phyloP scores from a whole-genome alignment of 805 yeast genomes.

The Peterozyma xylosa region DNA sequence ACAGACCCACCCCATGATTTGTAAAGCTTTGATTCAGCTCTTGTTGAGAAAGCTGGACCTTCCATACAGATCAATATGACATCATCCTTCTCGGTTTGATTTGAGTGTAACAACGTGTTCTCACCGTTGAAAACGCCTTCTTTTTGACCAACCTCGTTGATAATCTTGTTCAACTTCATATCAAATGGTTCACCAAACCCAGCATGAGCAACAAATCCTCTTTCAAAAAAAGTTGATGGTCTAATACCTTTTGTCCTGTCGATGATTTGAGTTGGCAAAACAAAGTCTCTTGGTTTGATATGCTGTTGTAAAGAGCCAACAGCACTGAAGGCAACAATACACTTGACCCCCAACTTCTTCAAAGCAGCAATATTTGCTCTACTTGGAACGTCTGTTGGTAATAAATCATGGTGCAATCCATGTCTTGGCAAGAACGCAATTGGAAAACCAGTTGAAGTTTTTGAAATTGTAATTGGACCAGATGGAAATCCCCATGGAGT shows the following conservation, averaged over 20 bases:
- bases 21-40: conserved; percentile 92
- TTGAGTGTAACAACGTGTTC: conserved; percentile 58
- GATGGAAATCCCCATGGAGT: conserved; percentile 99
- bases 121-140: conserved; percentile 47
- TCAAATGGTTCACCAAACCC: conserved; percentile 98
- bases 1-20: conserved; percentile 87
- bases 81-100: conserved; percentile 61
- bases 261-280: conserved; percentile 91
- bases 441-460: conserved; percentile 66
- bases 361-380: conserved; percentile 95
- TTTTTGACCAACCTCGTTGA: conserved; percentile 41
- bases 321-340: conserved; percentile 87
- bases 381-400: conserved; percentile 89
- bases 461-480: conserved; percentile 86
- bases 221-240: conserved; percentile 80
- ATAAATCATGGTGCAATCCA: conserved; percentile 80
- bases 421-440: conserved; percentile 95
- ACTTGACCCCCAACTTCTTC: conserved; percentile 79
- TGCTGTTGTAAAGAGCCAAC: conserved; percentile 91
- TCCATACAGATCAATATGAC: conserved; percentile 93
- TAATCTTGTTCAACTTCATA: conserved; percentile 54
- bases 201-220: conserved; percentile 94
- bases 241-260: conserved; percentile 97
- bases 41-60: conserved; percentile 95
- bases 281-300: conserved; percentile 92